phyloP scores from a whole-genome alignment of 345 rosid species.

The Gossypium australe region DNA sequence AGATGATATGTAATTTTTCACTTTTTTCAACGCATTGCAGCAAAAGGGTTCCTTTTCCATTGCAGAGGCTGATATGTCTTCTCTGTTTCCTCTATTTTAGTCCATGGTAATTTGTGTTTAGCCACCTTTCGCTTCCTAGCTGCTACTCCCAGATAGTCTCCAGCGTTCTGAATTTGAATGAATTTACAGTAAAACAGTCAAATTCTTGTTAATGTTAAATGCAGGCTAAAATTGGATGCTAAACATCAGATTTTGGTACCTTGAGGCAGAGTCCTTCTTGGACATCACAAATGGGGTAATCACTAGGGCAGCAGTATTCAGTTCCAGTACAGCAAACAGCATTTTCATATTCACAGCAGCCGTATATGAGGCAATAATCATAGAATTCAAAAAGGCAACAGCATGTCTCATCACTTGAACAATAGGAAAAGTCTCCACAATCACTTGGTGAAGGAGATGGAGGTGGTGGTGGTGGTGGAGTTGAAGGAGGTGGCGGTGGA shows the following conservation, averaged over 20 bases:
- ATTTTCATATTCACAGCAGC: slow-evolving; percentile 59
- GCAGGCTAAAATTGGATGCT: background rate
- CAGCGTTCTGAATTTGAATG: slow-evolving; percentile 26
- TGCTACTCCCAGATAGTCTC: slow-evolving; percentile 48
- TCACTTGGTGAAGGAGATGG: slow-evolving; percentile 52
- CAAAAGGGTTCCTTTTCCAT: slow-evolving; percentile 57
- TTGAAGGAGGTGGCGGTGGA: slow-evolving; percentile 23
- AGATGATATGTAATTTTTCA: background rate
- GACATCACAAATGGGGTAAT: slow-evolving; percentile 61
- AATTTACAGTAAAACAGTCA: background rate
- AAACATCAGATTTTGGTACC: slow-evolving; percentile 26
- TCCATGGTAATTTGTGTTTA: slow-evolving; percentile 60
- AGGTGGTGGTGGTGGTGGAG: slow-evolving; percentile 35
- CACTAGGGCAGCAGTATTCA: slow-evolving; percentile 57
- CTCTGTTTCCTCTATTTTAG: slow-evolving; percentile 29
- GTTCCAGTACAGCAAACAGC: slow-evolving; percentile 60
- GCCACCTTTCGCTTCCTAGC: slow-evolving; percentile 53
- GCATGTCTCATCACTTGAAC: slow-evolving; percentile 55
- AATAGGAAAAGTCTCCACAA: slow-evolving; percentile 57
- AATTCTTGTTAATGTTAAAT: background rate
- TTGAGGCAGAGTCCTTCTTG: slow-evolving; percentile 58
- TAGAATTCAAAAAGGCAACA: slow-evolving; percentile 49
- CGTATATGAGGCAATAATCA: slow-evolving; percentile 45
- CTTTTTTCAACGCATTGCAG: slow-evolving; percentile 28
- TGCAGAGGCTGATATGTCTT: slow-evolving; percentile 30